A percentile compares a stretch with the other conserved stretches of the same genome.
Conservation (phyloP, 495 filamentous ascomycete species). For the Lindgomyces ingoldianus region DNA sequence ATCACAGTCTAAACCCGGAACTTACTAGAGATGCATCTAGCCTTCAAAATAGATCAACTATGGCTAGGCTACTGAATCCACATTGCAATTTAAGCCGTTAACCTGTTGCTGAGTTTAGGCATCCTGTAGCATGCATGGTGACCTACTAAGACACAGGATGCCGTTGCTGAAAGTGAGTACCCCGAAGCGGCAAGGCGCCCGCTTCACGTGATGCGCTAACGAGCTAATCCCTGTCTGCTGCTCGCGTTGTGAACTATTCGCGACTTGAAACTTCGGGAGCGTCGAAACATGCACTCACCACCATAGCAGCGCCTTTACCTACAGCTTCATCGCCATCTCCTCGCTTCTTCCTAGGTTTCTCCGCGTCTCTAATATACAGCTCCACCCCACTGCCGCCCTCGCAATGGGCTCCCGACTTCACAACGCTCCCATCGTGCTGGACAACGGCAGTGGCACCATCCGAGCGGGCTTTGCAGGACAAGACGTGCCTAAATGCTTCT, state of each 20-base stretch:
- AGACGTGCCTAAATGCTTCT: constrained; percentile 91
- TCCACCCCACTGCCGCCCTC: no score
- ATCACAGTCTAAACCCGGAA: no score
- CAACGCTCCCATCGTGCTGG: constrained; percentile 96
- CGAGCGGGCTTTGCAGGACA: constrained; percentile 96
- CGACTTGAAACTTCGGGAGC: not conserved
- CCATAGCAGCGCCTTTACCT: not conserved
- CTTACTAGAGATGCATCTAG: no score
- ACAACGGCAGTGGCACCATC: constrained; percentile 98
- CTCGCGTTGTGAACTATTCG: not conserved
- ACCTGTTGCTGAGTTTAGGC: no score
- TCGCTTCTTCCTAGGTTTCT: no score
- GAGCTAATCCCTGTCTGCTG: not conserved
- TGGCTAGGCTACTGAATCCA: no score
- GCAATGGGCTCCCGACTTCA: constrained; percentile 57
- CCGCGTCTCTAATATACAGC: no score
- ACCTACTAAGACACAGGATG: no score
- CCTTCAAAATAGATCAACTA: no score
- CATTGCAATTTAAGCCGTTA: no score
- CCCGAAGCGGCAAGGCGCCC: not conserved
- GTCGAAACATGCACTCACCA: not conserved
- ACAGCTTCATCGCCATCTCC: not conserved
- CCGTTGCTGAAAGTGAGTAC: no score
- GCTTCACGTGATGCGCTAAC: not conserved
- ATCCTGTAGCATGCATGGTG: no score